Evolutionary conservation across 371 early-diverging fungal genomes (phyloP), one percentile per base, ranked within the genome.

Genomic region (Thermomucor indicae-seudaticae): DNA sequence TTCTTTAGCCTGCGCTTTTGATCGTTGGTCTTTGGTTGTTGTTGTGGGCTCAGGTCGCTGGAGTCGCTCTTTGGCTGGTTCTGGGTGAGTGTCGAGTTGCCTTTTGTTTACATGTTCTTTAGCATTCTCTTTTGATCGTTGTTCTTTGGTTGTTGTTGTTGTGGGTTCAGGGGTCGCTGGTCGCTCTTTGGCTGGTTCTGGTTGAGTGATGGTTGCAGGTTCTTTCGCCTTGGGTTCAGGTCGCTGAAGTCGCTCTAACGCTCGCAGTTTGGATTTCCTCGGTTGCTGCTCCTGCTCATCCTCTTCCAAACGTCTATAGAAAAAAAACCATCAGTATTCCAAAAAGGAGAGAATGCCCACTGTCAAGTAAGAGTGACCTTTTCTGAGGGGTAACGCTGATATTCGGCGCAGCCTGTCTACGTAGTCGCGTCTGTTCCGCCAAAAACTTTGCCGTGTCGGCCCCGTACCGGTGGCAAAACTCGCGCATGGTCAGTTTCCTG

Each of bases 401-500:
- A 30, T 24, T 29, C 14, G 35, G 23, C 28, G 30, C 29, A 0
- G 34, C 20, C 14, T 34, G 47, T 22, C 29, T 43, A 20, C 49
- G 49, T 29, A 34, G 32, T 27, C 29, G 30, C 41, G 49, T 49
- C 31, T 43, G 39, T 16, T 55, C 50, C 5, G 53, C 44, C n/a
- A 70, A 23, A 28, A 52, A 61, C 0, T 16, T 19, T 31, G 55
- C 43, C 1, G 53, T 53, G 24, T 55, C 40, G 8, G 57, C 63
- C 8, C 50, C 57, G 34, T 65, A 62, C 6, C 22, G 39, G 16
- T 60, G 49, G 41, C 68, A 71, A 46, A 60, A 67, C 30, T 67
- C 65, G 8, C 57, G 54, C 29, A 67, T 47, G 6, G 68, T 65
- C 16, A 67, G 20, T 10, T 62, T 35, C 29, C 59, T 43, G 25